Evolutionary conservation across 1,284 basidiomycete genomes (phyloP).

Genomic region (Omphalotus olearius): DNA sequence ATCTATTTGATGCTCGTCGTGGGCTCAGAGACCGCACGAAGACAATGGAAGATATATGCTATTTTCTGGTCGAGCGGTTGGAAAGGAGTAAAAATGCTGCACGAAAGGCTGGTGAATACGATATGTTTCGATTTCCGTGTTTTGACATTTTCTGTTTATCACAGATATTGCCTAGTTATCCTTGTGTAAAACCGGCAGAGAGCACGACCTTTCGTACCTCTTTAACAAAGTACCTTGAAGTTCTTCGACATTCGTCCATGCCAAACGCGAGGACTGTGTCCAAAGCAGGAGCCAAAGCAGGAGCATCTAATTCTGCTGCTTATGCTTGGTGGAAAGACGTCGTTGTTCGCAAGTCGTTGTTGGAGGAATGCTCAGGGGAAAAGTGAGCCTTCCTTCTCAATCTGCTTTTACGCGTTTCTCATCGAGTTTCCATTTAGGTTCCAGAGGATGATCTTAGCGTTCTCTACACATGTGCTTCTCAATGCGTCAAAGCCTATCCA

Average conservation of each 20-base stretch:
- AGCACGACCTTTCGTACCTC: slow-evolving; percentile 44
- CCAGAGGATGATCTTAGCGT: slow-evolving; percentile 41
- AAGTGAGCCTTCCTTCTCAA: slow-evolving; percentile 27
- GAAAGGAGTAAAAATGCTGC: slow-evolving; percentile 31
- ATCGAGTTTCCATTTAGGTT: slow-evolving; percentile 31
- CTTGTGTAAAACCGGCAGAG: slow-evolving; percentile 45
- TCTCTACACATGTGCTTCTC: slow-evolving; percentile 47
- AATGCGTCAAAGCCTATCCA: slow-evolving; percentile 22
- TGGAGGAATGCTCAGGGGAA: slow-evolving; percentile 51
- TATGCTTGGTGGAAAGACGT: slow-evolving; percentile 46
- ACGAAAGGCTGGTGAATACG: slow-evolving; percentile 28
- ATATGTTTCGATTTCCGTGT: background rate
- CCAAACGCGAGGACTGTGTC: slow-evolving; percentile 20
- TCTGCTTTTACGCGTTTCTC: background rate
- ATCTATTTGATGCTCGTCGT: slow-evolving; percentile 39
- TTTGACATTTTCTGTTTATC: slow-evolving; percentile 3
- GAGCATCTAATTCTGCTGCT: slow-evolving; percentile 5
- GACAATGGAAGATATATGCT: slow-evolving; percentile 46
- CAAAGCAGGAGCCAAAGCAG: background rate
- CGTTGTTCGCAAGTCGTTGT: slow-evolving; percentile 45
- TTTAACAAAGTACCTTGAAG: slow-evolving; percentile 46
- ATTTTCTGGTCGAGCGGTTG: slow-evolving; percentile 43
- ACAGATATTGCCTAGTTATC: slow-evolving; percentile 45
- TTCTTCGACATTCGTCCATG: slow-evolving; percentile 33
- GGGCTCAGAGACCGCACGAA: slow-evolving; percentile 46